Evolutionary conservation across 768 basidiomycete genomes (phyloP).

Genomic region (Tulasnella sp.): DNA sequence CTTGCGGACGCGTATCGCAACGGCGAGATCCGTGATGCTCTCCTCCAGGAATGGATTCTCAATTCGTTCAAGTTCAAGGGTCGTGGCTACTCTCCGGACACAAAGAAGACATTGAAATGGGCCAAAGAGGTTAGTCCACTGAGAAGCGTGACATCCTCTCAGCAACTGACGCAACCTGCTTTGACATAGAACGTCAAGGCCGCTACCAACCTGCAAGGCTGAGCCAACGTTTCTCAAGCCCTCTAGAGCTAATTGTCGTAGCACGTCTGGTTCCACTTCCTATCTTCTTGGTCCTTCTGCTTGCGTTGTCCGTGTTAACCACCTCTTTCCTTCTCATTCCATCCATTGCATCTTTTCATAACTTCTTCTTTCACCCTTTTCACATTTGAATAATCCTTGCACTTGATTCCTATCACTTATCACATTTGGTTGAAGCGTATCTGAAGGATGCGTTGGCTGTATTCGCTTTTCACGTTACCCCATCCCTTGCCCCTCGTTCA

Average conservation of each 20-base stretch:
- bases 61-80: constrained; percentile 59
- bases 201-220: background rate
- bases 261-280: background rate
- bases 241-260: background rate
- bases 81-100: constrained; percentile 55
- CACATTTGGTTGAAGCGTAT: background rate
- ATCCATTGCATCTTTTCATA: background rate
- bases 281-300: background rate
- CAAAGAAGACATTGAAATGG: constrained; percentile 86
- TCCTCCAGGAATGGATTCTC: constrained; percentile 68
- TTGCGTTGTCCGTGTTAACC: background rate
- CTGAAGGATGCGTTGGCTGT: constrained; percentile 4
- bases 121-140: constrained; percentile 64
- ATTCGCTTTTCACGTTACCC: background rate
- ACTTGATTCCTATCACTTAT: background rate
- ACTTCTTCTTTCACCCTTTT: background rate
- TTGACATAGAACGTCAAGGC: background rate
- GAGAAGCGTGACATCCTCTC: background rate
- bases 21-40: constrained; percentile 66
- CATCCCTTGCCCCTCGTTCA: background rate
- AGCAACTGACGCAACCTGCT: background rate
- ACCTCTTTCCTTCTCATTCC: background rate
- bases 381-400: background rate
- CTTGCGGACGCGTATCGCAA: constrained; percentile 78
- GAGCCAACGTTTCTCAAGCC: background rate